A percentile compares a stretch with the other conserved stretches of the same genome.
Evolutionary conservation across 2,329 filamentous ascomycete genomes (phyloP).

Genomic region (Fusarium burgessii): DNA sequence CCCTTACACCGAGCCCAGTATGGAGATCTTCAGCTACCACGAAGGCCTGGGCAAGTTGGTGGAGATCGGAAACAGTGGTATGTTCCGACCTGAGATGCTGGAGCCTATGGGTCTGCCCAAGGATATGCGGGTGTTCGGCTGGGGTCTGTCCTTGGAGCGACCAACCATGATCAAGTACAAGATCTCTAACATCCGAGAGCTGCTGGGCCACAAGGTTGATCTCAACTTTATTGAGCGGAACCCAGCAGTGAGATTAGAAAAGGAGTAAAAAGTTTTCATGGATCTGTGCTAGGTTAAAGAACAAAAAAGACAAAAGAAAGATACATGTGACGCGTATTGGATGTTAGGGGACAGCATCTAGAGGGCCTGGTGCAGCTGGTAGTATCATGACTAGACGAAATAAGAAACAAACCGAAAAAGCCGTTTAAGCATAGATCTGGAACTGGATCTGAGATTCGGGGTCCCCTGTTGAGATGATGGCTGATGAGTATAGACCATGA

Average conservation of each 20-base stretch:
- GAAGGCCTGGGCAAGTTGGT: slow-evolving; percentile 89
- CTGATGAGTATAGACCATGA: slow-evolving; percentile 36
- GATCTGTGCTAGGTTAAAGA: slow-evolving; percentile 6
- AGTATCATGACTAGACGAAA: slow-evolving; percentile 43
- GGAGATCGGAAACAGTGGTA: slow-evolving; percentile 97
- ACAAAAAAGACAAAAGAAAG: slow-evolving; percentile 3
- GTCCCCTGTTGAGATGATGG: slow-evolving; percentile 9
- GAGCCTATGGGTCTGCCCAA: slow-evolving; percentile 93
- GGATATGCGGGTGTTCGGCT: slow-evolving; percentile 94
- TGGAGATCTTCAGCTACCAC: slow-evolving; percentile 99
- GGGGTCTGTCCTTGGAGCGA: slow-evolving; percentile 89
- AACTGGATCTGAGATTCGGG: slow-evolving; percentile 6
- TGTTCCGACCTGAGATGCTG: slow-evolving; percentile 99
- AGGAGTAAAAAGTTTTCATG: slow-evolving; percentile 66
- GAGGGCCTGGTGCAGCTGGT: slow-evolving; percentile 14
- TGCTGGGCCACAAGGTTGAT: slow-evolving; percentile 96
- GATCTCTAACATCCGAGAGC: slow-evolving; percentile 89
- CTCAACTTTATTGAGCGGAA: slow-evolving; percentile 92
- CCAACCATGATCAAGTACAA: slow-evolving; percentile 98
- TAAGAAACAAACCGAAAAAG: slow-evolving; percentile 21
- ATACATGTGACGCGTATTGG: slow-evolving; percentile 15
- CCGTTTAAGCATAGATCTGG: slow-evolving; percentile 17
- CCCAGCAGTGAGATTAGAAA: slow-evolving; percentile 89
- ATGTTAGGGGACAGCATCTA: slow-evolving; percentile 28
- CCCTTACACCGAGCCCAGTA: slow-evolving; percentile 92